Conservation (phyloP, 306 rosid genomes). For the Acacia melanoxylon region DNA sequence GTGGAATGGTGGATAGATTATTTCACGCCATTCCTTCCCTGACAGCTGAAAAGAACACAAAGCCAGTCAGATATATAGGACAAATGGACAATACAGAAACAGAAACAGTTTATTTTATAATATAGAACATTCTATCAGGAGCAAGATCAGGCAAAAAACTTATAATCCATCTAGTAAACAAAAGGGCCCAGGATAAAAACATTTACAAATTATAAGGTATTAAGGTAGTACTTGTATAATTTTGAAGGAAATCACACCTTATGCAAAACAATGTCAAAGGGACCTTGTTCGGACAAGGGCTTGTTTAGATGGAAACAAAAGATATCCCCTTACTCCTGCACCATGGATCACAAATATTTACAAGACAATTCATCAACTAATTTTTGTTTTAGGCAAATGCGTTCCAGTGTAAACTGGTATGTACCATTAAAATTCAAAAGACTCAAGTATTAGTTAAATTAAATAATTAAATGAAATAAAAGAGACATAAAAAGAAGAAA, state of each 20-base stretch:
- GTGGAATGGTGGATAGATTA: too few relatives aligned
- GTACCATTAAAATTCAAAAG: neutral
- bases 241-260: conserved; percentile 38
- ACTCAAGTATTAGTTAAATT: neutral
- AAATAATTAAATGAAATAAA: neutral
- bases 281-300: conserved; percentile 54
- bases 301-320: conserved; percentile 45
- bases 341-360: neutral
- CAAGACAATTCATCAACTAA: neutral
- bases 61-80: conserved; percentile 33
- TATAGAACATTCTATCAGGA: neutral
- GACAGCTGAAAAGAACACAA: conserved; percentile 42
- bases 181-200: neutral
- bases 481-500: neutral
- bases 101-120: conserved; percentile 11
- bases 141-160: conserved; percentile 6
- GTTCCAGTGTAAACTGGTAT: neutral
- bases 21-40: conserved; percentile 49
- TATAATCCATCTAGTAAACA: neutral
- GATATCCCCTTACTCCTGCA: conserved; percentile 52
- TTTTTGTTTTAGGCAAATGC: conserved; percentile 13
- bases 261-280: conserved; percentile 50
- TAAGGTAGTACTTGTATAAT: conserved; percentile 1
- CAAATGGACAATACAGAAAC: conserved; percentile 20
- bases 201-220: conserved; percentile 15